A percentile compares a stretch with the other conserved stretches of the same genome.
Evolutionary conservation across 257 asterid species (phyloP).

Genomic region (Paulownia fortunei): DNA sequence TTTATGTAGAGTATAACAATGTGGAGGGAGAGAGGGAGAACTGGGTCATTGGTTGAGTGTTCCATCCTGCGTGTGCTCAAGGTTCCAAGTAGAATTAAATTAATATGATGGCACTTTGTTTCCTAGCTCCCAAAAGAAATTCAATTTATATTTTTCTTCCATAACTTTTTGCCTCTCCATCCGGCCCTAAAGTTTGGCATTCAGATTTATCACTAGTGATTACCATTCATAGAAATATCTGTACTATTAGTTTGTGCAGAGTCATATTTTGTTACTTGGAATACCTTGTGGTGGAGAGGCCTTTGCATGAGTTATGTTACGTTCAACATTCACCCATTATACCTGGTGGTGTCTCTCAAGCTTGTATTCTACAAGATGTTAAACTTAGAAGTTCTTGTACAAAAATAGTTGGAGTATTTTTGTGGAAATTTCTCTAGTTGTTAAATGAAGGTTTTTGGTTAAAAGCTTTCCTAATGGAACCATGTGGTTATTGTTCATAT

Average conservation of each 20-base stretch:
- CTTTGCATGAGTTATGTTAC: constrained; percentile 11
- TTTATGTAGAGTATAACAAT: background rate
- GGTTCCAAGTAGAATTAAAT: background rate
- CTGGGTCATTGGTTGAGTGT: background rate
- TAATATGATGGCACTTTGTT: background rate
- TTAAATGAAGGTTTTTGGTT: background rate
- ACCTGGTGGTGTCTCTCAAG: background rate
- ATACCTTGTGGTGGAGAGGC: background rate
- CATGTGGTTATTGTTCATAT: constrained; percentile 11
- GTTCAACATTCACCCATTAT: background rate
- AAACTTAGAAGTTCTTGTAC: constrained; percentile 4
- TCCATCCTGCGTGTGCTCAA: background rate
- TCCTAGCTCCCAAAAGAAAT: background rate
- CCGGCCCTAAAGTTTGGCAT: background rate
- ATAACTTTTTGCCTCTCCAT: background rate
- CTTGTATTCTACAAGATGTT: background rate
- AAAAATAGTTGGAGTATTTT: background rate
- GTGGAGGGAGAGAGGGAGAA: background rate
- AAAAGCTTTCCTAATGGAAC: constrained; percentile 19
- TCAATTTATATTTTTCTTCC: background rate
- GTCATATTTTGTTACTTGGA: background rate
- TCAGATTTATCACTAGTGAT: background rate
- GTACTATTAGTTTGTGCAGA: background rate
- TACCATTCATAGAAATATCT: background rate
- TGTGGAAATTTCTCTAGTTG: background rate